Conservation (phyloP, 192 early-diverging fungal genomes). For the Gigaspora rosea region DNA sequence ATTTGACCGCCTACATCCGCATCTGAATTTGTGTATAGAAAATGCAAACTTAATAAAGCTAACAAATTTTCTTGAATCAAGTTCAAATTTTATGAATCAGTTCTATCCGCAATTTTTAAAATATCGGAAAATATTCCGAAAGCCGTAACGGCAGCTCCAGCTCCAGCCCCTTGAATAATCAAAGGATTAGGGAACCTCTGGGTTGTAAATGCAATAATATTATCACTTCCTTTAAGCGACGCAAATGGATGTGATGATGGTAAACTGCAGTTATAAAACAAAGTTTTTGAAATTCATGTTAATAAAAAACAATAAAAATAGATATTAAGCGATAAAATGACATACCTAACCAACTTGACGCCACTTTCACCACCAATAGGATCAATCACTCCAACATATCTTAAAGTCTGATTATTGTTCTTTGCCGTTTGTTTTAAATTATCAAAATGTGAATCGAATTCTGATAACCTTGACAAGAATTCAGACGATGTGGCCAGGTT, state of each 20-base stretch:
- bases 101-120: constrained; percentile 79
- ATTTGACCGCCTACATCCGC: no score
- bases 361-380: constrained; percentile 63
- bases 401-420: constrained; percentile 73
- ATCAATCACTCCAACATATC: constrained; percentile 93
- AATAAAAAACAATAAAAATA: not conserved
- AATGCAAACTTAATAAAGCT: no score
- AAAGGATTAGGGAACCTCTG: constrained; percentile 91
- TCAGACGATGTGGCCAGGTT: constrained; percentile 67
- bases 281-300: not conserved
- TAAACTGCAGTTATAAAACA: constrained; percentile 53
- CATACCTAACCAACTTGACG: constrained; percentile 76
- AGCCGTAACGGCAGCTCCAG: constrained; percentile 95
- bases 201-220: constrained; percentile 96
- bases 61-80: not conserved
- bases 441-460: constrained; percentile 85
- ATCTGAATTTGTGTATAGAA: no score
- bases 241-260: constrained; percentile 92
- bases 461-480: constrained; percentile 84
- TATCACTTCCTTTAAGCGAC: constrained; percentile 94
- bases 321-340: not conserved
- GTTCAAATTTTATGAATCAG: not conserved
- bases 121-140: constrained; percentile 97
- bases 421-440: constrained; percentile 78
- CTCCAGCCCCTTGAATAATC: constrained; percentile 95